Conservation (phyloP, 352 stramenopile genomes). For the Phytophthora aleatoria region DNA sequence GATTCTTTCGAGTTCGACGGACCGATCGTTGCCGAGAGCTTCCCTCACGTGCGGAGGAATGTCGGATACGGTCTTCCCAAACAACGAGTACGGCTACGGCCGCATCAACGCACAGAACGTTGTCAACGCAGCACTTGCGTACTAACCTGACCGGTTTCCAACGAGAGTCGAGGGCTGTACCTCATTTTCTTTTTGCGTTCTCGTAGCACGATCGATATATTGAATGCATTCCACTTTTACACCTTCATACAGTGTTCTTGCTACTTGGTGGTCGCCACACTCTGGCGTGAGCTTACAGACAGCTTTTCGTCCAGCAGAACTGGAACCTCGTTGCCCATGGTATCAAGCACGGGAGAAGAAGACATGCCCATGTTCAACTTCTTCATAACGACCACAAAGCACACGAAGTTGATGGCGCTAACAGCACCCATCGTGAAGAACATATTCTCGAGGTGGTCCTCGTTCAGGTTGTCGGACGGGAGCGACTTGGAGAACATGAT, state of each 20-base stretch:
- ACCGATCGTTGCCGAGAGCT: slow-evolving; percentile 16
- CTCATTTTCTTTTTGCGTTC: neutral
- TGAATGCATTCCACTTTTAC: neutral
- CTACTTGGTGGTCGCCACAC: too few relatives aligned
- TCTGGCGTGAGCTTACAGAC: neutral
- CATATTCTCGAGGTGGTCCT: slow-evolving; percentile 65
- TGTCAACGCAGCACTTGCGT: slow-evolving; percentile 34
- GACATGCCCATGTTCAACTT: slow-evolving; percentile 69
- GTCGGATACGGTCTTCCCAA: slow-evolving; percentile 40
- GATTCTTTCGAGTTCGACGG: slow-evolving; percentile 25
- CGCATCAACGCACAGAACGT: slow-evolving; percentile 48
- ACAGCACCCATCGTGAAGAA: slow-evolving; percentile 27
- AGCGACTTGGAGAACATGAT: slow-evolving; percentile 58
- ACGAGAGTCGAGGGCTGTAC: neutral
- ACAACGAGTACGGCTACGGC: slow-evolving; percentile 66
- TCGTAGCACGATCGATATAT: neutral
- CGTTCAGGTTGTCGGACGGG: slow-evolving; percentile 54
- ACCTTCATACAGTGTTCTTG: too few relatives aligned
- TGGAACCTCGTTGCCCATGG: neutral
- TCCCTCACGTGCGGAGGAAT: slow-evolving; percentile 40
- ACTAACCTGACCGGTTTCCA: neutral
- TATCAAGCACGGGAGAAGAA: neutral
- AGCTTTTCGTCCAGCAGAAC: slow-evolving; percentile 22
- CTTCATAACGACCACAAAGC: neutral
- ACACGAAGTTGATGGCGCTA: slow-evolving; percentile 4